Evolutionary conservation across 768 basidiomycete species (phyloP), one percentile per base, ranked within the genome.

Genomic region (Ramaria rubella): DNA sequence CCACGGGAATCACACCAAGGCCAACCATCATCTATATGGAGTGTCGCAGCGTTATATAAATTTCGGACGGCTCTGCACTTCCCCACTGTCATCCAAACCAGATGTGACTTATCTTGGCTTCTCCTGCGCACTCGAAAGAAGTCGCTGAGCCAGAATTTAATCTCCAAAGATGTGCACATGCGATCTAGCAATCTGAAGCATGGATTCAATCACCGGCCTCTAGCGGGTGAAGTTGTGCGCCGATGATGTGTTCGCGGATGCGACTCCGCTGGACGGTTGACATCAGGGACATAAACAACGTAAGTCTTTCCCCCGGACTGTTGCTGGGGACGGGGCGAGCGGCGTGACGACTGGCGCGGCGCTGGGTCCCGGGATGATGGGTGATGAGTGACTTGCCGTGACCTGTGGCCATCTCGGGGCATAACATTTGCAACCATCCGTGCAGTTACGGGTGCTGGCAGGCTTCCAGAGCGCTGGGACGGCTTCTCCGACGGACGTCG

Each of bases 391-490:
- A 75, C 46, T 75, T 71, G 61, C 71, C 74, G 61, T 55, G 63
- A 63, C 34, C 66, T 60, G 30, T 63, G 57, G 6, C 61, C 62
- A 42, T 62, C 59, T 26, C 34, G 54, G 61, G 59, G 49, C 50
- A 64, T 62, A 59, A 63, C 23, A 63, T 44, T 63, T 42, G 59
- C 63, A 14, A 66, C 33, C 44, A 33, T 38, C 21, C 55, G 24
- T 17, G 64, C 63, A 40, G 69, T 72, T 45, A 73, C 70, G 19
- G 77, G 77, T 9, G 66, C 64, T 0, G 78, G 77, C 49, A 79
- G 70, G 59, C 75, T 75, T 58, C 40, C 51, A 45, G 55, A 56
- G 27, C 55, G 55, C 19, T 51, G 26, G 52, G 70, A 64, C 44
- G 58, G 56, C 23, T 63, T 67, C 50, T 68, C 60, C 48, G 65